These are phyloP conservation scores for Durusdinium trenchii DNA, from an alignment of 73 alveolate species.

Conservation along the genomic window DNA sequence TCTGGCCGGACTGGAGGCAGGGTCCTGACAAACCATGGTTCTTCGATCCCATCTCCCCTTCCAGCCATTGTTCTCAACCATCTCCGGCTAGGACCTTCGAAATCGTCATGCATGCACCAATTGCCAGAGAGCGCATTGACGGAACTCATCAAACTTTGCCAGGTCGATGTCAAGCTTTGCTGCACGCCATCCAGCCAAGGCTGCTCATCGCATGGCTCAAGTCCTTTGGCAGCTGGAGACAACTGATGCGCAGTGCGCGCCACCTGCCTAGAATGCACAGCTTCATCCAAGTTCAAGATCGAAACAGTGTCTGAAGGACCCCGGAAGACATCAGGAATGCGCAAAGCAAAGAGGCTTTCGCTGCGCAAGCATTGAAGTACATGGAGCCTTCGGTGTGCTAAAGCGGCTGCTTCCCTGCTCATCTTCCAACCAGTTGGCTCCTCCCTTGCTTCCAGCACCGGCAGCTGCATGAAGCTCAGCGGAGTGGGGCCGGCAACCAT, in stretches of 20 bases:
- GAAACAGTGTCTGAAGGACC: not conserved
- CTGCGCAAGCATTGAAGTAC: not conserved
- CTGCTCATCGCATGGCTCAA: not conserved
- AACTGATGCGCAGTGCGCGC: not conserved
- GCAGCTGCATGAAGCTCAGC: too few species aligned
- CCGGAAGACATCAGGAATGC: slow-evolving; percentile 10
- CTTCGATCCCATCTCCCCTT: not conserved
- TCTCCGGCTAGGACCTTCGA: too few species aligned
- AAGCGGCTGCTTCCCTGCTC: slow-evolving; percentile 52
- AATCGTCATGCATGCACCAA: slow-evolving; percentile 39
- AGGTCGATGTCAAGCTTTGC: slow-evolving; percentile 17
- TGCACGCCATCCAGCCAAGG: slow-evolving; percentile 55
- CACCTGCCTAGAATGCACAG: not conserved
- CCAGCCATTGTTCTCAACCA: too few species aligned
- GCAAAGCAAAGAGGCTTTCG: slow-evolving; percentile 47
- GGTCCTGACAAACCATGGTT: slow-evolving; percentile 20
- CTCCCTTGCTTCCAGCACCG: too few species aligned
- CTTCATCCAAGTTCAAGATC: not conserved
- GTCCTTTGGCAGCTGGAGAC: not conserved
- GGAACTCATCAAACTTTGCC: slow-evolving; percentile 44
- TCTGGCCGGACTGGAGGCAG: slow-evolving; percentile 2
- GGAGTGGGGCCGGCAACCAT: too few species aligned
- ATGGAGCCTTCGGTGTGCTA: slow-evolving; percentile 22
- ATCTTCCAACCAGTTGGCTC: slow-evolving; percentile 43
- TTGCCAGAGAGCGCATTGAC: slow-evolving; percentile 30